Percentiles rank a stretch among this genome's conserved stretches.
Conservation (phyloP, 306 rosid genomes). For the Alnus glutinosa region DNA sequence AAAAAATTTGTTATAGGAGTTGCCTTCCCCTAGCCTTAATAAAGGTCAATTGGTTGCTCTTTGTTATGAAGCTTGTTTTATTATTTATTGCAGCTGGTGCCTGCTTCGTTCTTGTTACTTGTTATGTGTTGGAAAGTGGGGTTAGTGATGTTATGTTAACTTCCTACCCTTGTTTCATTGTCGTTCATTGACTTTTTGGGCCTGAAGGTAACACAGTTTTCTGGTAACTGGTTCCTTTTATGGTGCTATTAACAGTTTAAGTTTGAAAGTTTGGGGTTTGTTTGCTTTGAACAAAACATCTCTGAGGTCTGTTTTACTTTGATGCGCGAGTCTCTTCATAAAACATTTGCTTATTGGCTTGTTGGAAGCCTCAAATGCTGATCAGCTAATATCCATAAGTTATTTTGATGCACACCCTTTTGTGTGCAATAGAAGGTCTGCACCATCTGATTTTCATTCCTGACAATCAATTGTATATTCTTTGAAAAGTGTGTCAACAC, state of each 20-base stretch:
- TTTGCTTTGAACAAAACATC: neutral
- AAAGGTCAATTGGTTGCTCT: neutral
- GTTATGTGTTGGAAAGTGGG: neutral
- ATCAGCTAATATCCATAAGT: neutral
- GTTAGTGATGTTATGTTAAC: neutral
- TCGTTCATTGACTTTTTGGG: neutral
- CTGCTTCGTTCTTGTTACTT: neutral
- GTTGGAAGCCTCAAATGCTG: neutral
- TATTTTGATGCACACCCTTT: neutral
- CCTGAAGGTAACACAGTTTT: neutral
- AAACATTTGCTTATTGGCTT: neutral
- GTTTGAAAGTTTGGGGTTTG: neutral
- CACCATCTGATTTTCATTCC: neutral
- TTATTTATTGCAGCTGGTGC: neutral
- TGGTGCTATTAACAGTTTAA: neutral
- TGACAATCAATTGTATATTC: neutral
- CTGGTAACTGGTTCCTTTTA: neutral
- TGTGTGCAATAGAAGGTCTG: neutral
- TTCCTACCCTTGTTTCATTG: neutral
- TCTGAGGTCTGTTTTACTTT: neutral
- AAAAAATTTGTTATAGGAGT: neutral
- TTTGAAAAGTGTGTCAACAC: conserved; percentile 17
- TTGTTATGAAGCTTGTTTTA: neutral
- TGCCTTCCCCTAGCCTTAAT: neutral
- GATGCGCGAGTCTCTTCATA: neutral